These are phyloP conservation scores for Populus tomentosa DNA, from an alignment of 441 rosid genomes.

Conservation along the genomic window DNA sequence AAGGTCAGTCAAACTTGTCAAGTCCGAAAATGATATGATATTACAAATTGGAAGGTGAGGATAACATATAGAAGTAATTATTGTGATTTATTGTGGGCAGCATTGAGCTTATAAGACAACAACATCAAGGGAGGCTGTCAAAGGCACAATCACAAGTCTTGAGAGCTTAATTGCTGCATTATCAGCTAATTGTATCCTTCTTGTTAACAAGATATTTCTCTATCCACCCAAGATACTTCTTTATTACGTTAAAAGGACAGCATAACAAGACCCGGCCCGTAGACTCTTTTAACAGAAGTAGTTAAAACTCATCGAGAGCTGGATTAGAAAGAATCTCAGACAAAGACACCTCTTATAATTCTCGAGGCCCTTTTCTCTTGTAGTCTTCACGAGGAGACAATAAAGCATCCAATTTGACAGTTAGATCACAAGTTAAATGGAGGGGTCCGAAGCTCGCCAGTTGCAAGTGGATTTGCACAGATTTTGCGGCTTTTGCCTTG, in stretches of 20 bases:
- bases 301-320: constrained; percentile 5
- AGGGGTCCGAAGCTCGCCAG: constrained; percentile 8
- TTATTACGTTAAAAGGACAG: constrained; percentile 9
- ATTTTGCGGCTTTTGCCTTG: background rate
- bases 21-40: background rate
- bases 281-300: constrained; percentile 14
- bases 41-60: background rate
- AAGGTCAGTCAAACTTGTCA: background rate
- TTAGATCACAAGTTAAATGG: constrained; percentile 24
- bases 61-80: background rate
- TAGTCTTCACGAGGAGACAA: constrained; percentile 22
- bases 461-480: constrained; percentile 1
- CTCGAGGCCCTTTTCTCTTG: constrained; percentile 15
- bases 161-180: background rate
- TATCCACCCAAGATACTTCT: background rate
- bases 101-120: background rate
- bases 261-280: constrained; percentile 1
- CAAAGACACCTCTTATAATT: constrained; percentile 7
- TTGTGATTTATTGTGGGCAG: constrained; percentile 12
- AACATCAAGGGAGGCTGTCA: constrained; percentile 13
- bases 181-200: background rate
- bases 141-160: constrained; percentile 10
- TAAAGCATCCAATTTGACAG: constrained; percentile 17
- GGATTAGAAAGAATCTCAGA: constrained; percentile 11
- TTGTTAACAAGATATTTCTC: background rate